A percentile compares a stretch with the other conserved stretches of the same genome.
Evolutionary conservation across 1,139 yeast species (phyloP).

Genomic region (Hansenula sp.): DNA sequence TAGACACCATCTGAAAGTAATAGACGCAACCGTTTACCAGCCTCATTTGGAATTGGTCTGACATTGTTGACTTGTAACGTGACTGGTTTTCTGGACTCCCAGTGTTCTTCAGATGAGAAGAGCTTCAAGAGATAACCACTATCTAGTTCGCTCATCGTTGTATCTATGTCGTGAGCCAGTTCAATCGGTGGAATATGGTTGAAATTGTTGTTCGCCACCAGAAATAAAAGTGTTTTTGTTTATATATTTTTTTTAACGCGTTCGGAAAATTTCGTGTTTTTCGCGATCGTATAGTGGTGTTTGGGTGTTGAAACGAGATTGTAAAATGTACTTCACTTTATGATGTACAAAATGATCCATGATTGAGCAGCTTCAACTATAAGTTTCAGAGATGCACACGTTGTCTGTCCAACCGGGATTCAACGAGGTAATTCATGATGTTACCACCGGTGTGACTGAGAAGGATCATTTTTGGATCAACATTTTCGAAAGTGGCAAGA

Average conservation of each 20-base stretch:
- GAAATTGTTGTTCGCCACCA: background rate
- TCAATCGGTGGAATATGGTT: background rate
- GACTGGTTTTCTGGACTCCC: conserved; percentile 28
- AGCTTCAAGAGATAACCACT: conserved; percentile 14
- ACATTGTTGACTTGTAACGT: conserved; percentile 47
- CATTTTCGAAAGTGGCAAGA: conserved; percentile 27
- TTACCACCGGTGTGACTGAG: conserved; percentile 18
- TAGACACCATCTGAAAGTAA: conserved; percentile 64
- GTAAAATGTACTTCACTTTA: too few relatives aligned
- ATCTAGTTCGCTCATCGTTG: conserved; percentile 6
- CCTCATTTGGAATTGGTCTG: conserved; percentile 39
- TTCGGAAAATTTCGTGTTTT: background rate
- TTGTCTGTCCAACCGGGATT: conserved; percentile 39
- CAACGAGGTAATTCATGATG: conserved; percentile 37
- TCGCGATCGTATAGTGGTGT: background rate
- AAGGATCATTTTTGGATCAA: conserved; percentile 40
- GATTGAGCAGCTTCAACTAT: background rate
- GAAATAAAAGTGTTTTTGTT: background rate
- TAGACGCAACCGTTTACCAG: conserved; percentile 48
- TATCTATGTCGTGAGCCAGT: too few relatives aligned
- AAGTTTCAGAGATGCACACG: conserved; percentile 4
- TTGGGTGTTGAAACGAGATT: too few relatives aligned
- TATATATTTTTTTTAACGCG: background rate
- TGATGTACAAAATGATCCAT: background rate
- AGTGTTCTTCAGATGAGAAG: conserved; percentile 16